These are phyloP conservation scores for Tephrocybe rancida DNA, from an alignment of 768 basidiomycete genomes.

Conservation along the genomic window DNA sequence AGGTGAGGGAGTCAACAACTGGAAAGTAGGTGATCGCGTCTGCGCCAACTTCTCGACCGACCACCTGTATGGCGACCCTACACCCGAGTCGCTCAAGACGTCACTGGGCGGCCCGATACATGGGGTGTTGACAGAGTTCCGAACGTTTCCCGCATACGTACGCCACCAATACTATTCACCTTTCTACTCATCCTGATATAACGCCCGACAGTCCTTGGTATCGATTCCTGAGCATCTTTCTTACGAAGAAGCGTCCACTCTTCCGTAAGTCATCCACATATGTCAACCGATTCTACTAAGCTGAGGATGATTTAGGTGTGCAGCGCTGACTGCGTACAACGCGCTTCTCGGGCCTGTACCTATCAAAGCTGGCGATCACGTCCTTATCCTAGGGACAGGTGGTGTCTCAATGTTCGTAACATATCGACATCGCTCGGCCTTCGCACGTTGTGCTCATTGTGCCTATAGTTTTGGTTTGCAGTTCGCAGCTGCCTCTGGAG, in stretches of 20 bases:
- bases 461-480: conserved; percentile 52
- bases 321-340: conserved; percentile 68
- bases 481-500: conserved; percentile 64
- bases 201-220: conserved; percentile 45
- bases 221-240: conserved; percentile 56
- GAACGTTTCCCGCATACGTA: conserved; percentile 45
- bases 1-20: conserved; percentile 43
- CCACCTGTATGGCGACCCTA: conserved; percentile 47
- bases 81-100: conserved; percentile 31
- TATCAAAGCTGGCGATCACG: conserved; percentile 59
- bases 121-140: conserved; percentile 40
- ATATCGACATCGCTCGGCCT: neutral
- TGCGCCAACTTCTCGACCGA: conserved; percentile 53
- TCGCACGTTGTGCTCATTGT: neutral
- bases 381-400: conserved; percentile 58
- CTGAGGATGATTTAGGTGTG: conserved; percentile 38
- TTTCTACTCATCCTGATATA: neutral
- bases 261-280: conserved; percentile 43
- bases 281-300: neutral
- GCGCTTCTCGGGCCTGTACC: conserved; percentile 50
- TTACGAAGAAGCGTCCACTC: conserved; percentile 65
- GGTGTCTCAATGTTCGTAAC: conserved; percentile 58
- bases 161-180: neutral
- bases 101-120: conserved; percentile 49
- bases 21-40: conserved; percentile 60